Conservation (phyloP, 306 rosid genomes). For the Inga leiocalycina region DNA sequence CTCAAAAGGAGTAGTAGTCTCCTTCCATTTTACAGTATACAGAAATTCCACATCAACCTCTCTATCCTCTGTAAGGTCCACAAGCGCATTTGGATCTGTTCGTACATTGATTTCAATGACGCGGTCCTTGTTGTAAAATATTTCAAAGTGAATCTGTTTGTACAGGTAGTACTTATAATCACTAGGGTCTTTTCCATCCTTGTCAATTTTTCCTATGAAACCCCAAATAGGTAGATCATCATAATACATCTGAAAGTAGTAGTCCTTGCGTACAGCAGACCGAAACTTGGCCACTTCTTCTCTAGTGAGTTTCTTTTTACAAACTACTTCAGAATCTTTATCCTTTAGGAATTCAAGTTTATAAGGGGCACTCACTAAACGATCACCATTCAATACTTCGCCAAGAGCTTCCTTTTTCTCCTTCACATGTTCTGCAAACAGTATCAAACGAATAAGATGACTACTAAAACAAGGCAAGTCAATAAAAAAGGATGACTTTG, state of each 20-base stretch:
- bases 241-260: slow-evolving; percentile 69
- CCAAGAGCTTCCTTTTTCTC: slow-evolving; percentile 75
- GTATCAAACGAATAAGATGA: slow-evolving; percentile 30
- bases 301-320: slow-evolving; percentile 42
- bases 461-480: neutral
- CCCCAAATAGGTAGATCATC: slow-evolving; percentile 78
- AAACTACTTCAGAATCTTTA: slow-evolving; percentile 45
- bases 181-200: slow-evolving; percentile 59
- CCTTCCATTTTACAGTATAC: slow-evolving; percentile 66
- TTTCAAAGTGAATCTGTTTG: slow-evolving; percentile 64
- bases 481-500: neutral
- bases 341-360: slow-evolving; percentile 53
- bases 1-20: slow-evolving; percentile 53
- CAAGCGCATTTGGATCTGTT: slow-evolving; percentile 55
- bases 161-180: slow-evolving; percentile 59
- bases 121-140: slow-evolving; percentile 53
- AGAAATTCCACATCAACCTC: slow-evolving; percentile 49
- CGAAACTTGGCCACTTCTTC: slow-evolving; percentile 57
- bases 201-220: slow-evolving; percentile 68
- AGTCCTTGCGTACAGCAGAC: slow-evolving; percentile 60
- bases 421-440: slow-evolving; percentile 41
- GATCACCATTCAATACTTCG: slow-evolving; percentile 72
- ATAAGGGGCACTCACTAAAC: slow-evolving; percentile 65
- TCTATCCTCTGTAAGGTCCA: slow-evolving; percentile 61
- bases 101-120: slow-evolving; percentile 57